phyloP scores from a whole-genome alignment of 352 stramenopile genomes.

The Bremia lactucae region DNA sequence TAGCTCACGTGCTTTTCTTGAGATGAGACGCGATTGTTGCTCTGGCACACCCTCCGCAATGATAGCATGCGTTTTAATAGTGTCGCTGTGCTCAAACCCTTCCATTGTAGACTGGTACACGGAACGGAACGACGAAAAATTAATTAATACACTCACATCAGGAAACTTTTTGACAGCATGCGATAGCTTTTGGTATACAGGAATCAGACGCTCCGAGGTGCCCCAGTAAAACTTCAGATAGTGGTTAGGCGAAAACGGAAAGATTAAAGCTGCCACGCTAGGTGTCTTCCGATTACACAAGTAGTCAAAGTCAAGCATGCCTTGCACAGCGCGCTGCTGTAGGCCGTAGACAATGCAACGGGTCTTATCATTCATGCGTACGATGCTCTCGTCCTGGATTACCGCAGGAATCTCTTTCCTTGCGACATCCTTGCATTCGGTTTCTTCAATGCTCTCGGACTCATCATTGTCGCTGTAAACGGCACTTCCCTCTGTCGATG shows the following conservation, averaged over 20 bases:
- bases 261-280: constrained; percentile 91
- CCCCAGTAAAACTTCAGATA: constrained; percentile 97
- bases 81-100: constrained; percentile 86
- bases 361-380: constrained; percentile 81
- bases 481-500: constrained; percentile 17
- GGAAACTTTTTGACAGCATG: constrained; percentile 89
- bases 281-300: constrained; percentile 93
- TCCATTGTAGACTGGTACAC: constrained; percentile 93
- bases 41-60: constrained; percentile 96
- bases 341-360: constrained; percentile 93
- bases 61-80: constrained; percentile 94
- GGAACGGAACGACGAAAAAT: constrained; percentile 96
- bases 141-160: constrained; percentile 91
- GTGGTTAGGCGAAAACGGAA: constrained; percentile 93
- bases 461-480: constrained; percentile 33
- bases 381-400: constrained; percentile 78
- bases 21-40: constrained; percentile 90
- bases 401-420: constrained; percentile 28
- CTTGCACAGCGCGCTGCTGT: constrained; percentile 90
- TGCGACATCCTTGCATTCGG: constrained; percentile 20
- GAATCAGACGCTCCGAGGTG: constrained; percentile 89
- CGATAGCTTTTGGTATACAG: constrained; percentile 86
- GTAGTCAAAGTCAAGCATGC: constrained; percentile 97
- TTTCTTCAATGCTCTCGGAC: constrained; percentile 12
- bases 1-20: constrained; percentile 87